Conservation (phyloP, 192 early-diverging fungal species). For the Oehlia diaphana region DNA sequence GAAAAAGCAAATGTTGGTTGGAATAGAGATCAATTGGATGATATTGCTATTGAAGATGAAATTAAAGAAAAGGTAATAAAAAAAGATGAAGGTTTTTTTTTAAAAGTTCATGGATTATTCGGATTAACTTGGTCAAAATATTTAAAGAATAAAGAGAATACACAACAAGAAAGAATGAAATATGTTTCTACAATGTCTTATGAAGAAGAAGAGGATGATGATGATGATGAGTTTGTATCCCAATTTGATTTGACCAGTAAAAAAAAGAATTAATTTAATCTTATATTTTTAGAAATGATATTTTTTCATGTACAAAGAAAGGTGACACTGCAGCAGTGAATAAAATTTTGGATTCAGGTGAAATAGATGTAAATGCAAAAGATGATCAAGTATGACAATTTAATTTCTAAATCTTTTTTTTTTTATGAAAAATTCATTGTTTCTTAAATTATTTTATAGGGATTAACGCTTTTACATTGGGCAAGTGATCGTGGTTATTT, state of each 20-base stretch:
- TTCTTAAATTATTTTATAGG: slow-evolving; percentile 30
- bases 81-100: background rate
- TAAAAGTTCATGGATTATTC: background rate
- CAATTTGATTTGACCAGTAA: background rate
- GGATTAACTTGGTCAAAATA: background rate
- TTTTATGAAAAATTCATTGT: background rate
- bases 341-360: background rate
- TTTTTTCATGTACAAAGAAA: slow-evolving; percentile 20
- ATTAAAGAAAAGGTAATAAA: slow-evolving; percentile 26
- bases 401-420: background rate
- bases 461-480: slow-evolving; percentile 54
- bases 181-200: slow-evolving; percentile 22
- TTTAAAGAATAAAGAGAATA: background rate
- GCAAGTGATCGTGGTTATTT: slow-evolving; percentile 53
- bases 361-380: slow-evolving; percentile 11
- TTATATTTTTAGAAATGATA: slow-evolving; percentile 2
- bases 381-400: background rate
- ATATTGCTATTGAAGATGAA: slow-evolving; percentile 31
- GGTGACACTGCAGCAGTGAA: background rate
- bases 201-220: background rate
- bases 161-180: background rate
- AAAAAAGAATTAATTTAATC: background rate
- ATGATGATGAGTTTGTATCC: background rate
- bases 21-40: slow-evolving; percentile 13
- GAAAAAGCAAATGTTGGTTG: slow-evolving; percentile 22